These are phyloP conservation scores for Tolypocladium ophioglossoides DNA, from an alignment of 2,329 filamentous ascomycete genomes.

Conservation along the genomic window DNA sequence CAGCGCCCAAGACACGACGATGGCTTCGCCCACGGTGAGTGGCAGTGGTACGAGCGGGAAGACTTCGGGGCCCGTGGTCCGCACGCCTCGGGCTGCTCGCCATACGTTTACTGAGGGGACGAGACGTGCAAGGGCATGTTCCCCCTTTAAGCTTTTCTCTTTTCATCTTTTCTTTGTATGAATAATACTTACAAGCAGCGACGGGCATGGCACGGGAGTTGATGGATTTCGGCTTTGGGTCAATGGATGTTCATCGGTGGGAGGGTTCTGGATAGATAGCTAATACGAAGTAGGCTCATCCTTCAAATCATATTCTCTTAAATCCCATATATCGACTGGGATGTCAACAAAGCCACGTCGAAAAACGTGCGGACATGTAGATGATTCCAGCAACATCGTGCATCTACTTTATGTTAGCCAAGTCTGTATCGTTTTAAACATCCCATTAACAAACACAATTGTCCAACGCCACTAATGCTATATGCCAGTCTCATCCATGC, in stretches of 20 bases:
- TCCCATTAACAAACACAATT: background rate
- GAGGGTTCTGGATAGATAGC: background rate
- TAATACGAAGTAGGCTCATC: background rate
- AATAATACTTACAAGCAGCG: background rate
- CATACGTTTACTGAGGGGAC: constrained; percentile 18
- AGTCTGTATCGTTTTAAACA: background rate
- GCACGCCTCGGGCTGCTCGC: constrained; percentile 11
- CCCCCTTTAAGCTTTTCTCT: background rate
- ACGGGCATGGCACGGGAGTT: constrained; percentile 7
- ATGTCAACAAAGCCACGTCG: background rate
- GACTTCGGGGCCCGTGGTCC: constrained; percentile 17
- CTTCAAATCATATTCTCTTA: background rate
- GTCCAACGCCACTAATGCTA: background rate
- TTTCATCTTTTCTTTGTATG: background rate
- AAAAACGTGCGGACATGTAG: background rate
- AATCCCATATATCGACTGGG: background rate
- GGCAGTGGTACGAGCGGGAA: constrained; percentile 25
- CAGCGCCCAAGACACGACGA: background rate
- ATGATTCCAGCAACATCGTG: background rate
- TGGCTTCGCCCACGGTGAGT: constrained; percentile 11
- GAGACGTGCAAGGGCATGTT: background rate
- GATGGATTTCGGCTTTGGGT: background rate
- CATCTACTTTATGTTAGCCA: background rate
- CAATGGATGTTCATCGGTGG: background rate
- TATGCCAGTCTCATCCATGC: background rate